phyloP scores from a whole-genome alignment of 176 grass and related monocot species.

The Themeda triandra region DNA sequence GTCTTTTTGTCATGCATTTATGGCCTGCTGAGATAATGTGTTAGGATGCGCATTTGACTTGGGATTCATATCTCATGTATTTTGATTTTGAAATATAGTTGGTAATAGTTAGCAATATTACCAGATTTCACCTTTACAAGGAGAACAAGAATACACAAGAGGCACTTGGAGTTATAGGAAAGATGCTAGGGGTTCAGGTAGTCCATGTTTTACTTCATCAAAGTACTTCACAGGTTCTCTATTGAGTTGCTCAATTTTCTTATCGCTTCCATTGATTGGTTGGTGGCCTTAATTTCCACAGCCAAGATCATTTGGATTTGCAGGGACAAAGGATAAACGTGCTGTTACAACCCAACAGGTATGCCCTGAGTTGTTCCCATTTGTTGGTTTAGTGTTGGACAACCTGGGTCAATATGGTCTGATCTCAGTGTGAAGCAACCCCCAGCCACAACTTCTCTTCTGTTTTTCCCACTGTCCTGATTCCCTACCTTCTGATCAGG shows the following conservation, averaged over 20 bases:
- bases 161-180: slow-evolving; percentile 82
- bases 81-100: background rate
- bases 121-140: slow-evolving; percentile 92
- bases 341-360: slow-evolving; percentile 91
- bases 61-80: background rate
- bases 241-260: slow-evolving; percentile 7
- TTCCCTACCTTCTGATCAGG: slow-evolving; percentile 49
- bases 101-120: background rate
- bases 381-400: background rate
- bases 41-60: background rate
- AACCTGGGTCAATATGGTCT: background rate
- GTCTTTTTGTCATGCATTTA: background rate
- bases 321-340: slow-evolving; percentile 95
- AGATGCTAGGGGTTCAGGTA: slow-evolving; percentile 85
- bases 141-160: slow-evolving; percentile 97
- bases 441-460: background rate
- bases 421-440: background rate
- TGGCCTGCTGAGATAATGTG: background rate
- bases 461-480: background rate
- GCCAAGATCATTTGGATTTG: slow-evolving; percentile 82
- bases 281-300: slow-evolving; percentile 41
- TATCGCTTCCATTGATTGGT: slow-evolving; percentile 22
- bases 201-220: background rate
- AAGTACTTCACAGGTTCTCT: background rate
- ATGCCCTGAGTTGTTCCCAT: background rate